These are phyloP conservation scores for Raffaelea albimanens DNA, from an alignment of 2,329 filamentous ascomycete species.

Conservation along the genomic window DNA sequence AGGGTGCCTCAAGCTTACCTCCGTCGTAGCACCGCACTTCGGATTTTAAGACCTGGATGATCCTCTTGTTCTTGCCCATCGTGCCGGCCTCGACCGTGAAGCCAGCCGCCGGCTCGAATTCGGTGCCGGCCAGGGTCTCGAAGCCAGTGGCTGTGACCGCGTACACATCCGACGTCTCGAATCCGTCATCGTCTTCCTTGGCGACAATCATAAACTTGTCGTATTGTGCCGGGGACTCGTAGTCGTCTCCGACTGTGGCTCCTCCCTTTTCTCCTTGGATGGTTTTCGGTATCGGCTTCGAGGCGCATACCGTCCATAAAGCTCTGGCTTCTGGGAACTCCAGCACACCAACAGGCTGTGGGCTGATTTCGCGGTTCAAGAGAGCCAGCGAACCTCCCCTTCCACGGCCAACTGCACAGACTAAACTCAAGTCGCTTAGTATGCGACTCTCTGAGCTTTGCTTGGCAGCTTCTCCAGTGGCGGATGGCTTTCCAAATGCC, in stretches of 20 bases:
- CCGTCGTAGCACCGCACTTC: conserved; percentile 88
- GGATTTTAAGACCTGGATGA: conserved; percentile 79
- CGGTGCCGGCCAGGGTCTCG: conserved; percentile 68
- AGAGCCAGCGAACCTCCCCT: conserved; percentile 62
- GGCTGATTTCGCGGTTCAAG: conserved; percentile 69
- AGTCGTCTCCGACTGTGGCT: conserved; percentile 42
- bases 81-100: conserved; percentile 78
- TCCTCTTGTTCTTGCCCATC: conserved; percentile 68
- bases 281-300: conserved; percentile 55
- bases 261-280: conserved; percentile 41
- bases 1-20: too few species aligned
- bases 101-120: conserved; percentile 86
- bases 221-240: conserved; percentile 51
- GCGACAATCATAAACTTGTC: conserved; percentile 79
- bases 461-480: conserved; percentile 34
- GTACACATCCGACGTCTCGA: conserved; percentile 72
- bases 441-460: conserved; percentile 30
- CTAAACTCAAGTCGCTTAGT: conserved; percentile 48
- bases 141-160: conserved; percentile 64
- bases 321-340: conserved; percentile 64
- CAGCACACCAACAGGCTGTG: conserved; percentile 59
- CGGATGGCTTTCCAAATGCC: conserved; percentile 52
- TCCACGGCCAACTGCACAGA: conserved; percentile 54
- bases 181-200: conserved; percentile 57
- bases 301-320: conserved; percentile 72